phyloP scores from a whole-genome alignment of 169 alveolate species.

The Theileria parva region DNA sequence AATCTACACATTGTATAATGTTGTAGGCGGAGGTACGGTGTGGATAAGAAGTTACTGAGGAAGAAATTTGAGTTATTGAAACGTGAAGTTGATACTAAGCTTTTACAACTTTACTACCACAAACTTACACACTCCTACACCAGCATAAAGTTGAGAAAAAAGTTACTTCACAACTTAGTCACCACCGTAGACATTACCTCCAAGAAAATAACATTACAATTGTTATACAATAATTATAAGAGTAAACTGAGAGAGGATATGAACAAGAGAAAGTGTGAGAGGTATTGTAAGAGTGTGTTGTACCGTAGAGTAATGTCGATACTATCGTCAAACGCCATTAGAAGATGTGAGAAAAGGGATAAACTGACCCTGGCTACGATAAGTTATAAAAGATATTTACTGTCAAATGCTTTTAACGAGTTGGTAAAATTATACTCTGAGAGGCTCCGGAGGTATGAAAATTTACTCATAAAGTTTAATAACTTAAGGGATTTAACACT shows the following conservation, averaged over 20 bases:
- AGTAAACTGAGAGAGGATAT: background rate
- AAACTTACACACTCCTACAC: background rate
- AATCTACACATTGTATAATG: too few relatives aligned
- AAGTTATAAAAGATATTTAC: slow-evolving; percentile 8
- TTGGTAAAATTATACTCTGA: background rate
- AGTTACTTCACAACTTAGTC: background rate
- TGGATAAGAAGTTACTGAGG: too few relatives aligned
- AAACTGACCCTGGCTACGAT: background rate
- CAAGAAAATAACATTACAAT: background rate
- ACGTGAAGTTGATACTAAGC: too few relatives aligned
- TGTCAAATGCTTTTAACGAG: background rate
- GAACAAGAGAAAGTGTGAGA: background rate
- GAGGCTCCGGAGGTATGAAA: background rate
- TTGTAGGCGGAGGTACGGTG: too few relatives aligned
- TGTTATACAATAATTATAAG: background rate
- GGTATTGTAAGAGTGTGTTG: background rate
- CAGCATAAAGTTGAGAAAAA: background rate
- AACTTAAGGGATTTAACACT: background rate
- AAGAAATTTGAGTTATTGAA: too few relatives aligned
- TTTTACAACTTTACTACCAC: too few relatives aligned
- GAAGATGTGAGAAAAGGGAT: background rate
- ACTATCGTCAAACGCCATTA: background rate
- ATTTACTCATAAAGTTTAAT: background rate
- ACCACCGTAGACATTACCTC: background rate
- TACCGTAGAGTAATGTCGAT: background rate